Evolutionary conservation across 2,329 filamentous ascomycete species (phyloP).

Genomic region (Colletotrichum limetticola): DNA sequence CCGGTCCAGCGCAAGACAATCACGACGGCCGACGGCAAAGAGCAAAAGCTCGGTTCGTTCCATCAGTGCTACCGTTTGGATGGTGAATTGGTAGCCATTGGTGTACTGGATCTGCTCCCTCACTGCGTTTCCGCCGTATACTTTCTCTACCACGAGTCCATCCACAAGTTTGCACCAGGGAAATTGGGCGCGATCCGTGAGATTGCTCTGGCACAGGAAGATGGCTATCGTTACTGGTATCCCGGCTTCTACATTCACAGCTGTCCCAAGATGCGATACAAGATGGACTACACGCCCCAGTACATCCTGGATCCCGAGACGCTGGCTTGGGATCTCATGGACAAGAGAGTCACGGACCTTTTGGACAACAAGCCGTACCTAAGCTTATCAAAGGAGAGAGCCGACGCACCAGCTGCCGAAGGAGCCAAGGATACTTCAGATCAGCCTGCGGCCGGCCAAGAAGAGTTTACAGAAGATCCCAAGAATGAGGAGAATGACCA

Average conservation of each 20-base stretch:
- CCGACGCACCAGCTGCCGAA: constrained; percentile 39
- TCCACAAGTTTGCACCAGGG: constrained; percentile 75
- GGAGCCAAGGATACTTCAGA: constrained; percentile 31
- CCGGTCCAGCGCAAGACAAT: constrained; percentile 65
- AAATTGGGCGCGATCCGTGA: constrained; percentile 82
- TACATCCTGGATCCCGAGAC: constrained; percentile 77
- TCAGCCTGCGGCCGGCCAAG: neutral
- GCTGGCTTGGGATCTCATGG: constrained; percentile 70
- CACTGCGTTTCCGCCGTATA: constrained; percentile 85
- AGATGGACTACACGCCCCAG: constrained; percentile 81
- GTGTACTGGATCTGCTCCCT: constrained; percentile 81
- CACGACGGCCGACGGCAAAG: constrained; percentile 58
- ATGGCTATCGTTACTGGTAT: constrained; percentile 81
- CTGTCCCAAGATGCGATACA: constrained; percentile 87
- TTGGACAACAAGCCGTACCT: constrained; percentile 68
- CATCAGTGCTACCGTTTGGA: constrained; percentile 87
- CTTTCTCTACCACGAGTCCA: constrained; percentile 82
- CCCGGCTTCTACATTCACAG: constrained; percentile 84
- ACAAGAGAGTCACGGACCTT: constrained; percentile 59
- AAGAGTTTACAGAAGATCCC: constrained; percentile 26
- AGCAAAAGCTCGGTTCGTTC: constrained; percentile 74
- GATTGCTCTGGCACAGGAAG: constrained; percentile 75
- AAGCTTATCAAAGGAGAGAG: constrained; percentile 50
- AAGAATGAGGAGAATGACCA: neutral
- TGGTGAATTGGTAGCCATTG: constrained; percentile 78